Percentiles rank a stretch among this genome's conserved stretches.
Conservation (phyloP, 163 green algal genomes). For the Chlorella variabilis region DNA sequence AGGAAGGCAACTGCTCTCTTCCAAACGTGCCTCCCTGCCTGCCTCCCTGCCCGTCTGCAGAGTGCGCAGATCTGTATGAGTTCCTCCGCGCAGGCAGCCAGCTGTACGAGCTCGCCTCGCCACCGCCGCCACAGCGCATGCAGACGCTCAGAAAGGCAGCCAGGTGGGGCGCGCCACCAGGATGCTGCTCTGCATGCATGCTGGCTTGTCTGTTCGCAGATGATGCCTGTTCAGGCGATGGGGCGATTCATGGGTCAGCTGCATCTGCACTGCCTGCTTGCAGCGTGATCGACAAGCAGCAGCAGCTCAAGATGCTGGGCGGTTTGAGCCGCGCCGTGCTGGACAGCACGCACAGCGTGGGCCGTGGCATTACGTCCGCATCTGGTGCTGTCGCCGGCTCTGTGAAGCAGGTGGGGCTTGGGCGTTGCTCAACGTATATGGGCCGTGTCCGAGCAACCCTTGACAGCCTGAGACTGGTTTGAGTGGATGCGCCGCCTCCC, state of each 20-base stretch:
- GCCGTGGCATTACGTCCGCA: slow-evolving; percentile 2
- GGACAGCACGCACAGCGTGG: slow-evolving; percentile 9
- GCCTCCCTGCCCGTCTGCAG: slow-evolving; percentile 10
- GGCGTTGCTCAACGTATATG: too few relatives aligned
- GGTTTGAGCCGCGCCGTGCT: slow-evolving; percentile 23
- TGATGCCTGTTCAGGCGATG: too few relatives aligned
- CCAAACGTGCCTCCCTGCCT: background rate
- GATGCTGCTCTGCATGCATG: too few relatives aligned
- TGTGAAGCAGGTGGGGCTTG: slow-evolving; percentile 18
- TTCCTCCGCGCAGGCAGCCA: slow-evolving; percentile 55
- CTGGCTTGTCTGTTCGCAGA: too few relatives aligned
- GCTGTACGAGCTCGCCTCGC: slow-evolving; percentile 23
- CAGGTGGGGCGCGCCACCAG: background rate
- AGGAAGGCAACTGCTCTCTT: too few relatives aligned
- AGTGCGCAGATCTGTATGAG: slow-evolving; percentile 57
- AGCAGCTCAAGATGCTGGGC: slow-evolving; percentile 4
- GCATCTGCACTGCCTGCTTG: too few relatives aligned
- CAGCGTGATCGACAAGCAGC: background rate
- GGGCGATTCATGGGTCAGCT: too few relatives aligned
- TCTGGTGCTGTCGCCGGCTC: slow-evolving; percentile 8
- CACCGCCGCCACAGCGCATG: background rate
- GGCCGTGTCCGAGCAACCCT: too few relatives aligned
- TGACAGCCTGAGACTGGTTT: too few relatives aligned
- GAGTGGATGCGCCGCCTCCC: too few relatives aligned
- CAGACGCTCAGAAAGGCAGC: background rate